Evolutionary conservation across 2,329 filamentous ascomycete species (phyloP).

Genomic region (Stemphylium lycopersici): DNA sequence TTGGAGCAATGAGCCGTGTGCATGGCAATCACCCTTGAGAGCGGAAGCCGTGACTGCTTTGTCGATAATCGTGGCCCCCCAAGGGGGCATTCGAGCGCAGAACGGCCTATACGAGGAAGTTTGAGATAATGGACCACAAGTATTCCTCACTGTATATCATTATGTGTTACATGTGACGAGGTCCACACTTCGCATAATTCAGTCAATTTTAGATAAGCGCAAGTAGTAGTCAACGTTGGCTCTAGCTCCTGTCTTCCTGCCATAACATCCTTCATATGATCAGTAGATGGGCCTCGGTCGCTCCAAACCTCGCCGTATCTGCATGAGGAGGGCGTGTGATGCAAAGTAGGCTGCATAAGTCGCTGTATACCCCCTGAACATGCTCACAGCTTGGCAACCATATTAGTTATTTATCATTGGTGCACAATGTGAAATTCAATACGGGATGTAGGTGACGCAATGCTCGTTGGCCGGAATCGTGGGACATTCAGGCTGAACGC

Average conservation of each 20-base stretch:
- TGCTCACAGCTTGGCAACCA: not conserved
- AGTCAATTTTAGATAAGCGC: not conserved
- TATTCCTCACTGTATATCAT: not conserved
- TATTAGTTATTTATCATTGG: not conserved
- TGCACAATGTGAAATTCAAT: not conserved
- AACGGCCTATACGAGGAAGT: not conserved
- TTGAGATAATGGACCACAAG: not conserved
- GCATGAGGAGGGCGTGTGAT: not conserved
- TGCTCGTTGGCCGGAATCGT: conserved; percentile 1
- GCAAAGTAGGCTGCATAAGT: not conserved
- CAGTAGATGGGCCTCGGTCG: not conserved
- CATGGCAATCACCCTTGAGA: not conserved
- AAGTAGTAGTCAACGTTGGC: not conserved
- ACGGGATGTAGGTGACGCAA: not conserved
- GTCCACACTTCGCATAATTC: no score
- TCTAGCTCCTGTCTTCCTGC: not conserved
- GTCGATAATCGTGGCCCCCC: not conserved
- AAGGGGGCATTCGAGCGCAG: not conserved
- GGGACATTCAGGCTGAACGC: conserved; percentile 23
- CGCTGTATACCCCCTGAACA: not conserved
- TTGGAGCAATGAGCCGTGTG: not conserved
- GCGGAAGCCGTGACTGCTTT: not conserved
- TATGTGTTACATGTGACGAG: no score
- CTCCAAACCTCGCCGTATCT: not conserved
- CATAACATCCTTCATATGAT: not conserved